Conservation (phyloP, 164 flowering plant species). For the Berberis vulgaris region DNA sequence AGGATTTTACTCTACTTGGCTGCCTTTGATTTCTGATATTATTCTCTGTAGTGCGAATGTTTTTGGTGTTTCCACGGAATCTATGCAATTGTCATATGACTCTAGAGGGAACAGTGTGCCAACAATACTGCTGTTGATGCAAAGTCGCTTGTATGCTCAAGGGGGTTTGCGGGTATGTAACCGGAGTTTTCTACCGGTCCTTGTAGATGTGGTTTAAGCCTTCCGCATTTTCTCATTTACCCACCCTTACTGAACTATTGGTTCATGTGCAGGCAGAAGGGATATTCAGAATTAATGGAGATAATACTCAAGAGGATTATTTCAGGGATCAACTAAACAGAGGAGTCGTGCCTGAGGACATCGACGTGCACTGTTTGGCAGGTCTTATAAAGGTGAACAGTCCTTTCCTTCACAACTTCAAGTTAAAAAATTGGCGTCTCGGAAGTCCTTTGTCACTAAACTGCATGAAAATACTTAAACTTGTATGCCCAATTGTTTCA, state of each 20-base stretch:
- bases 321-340: conserved; percentile 76
- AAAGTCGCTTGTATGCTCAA: conserved; percentile 50
- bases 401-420: not conserved
- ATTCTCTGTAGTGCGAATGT: conserved; percentile 53
- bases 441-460: not conserved
- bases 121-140: conserved; percentile 83
- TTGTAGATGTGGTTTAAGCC: conserved; percentile 35
- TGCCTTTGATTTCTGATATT: too few relatives aligned
- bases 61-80: conserved; percentile 89
- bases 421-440: not conserved
- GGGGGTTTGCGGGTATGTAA: conserved; percentile 13
- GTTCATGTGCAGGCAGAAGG: conserved; percentile 64
- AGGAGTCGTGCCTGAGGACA: conserved; percentile 62
- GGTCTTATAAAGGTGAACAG: conserved; percentile 77
- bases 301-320: conserved; percentile 72
- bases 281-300: conserved; percentile 79
- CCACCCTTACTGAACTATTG: too few relatives aligned
- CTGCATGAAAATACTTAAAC: not conserved
- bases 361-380: conserved; percentile 89
- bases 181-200: conserved; percentile 24
- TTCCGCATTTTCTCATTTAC: too few relatives aligned
- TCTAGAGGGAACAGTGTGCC: conserved; percentile 90
- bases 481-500: too few relatives aligned
- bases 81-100: conserved; percentile 95
- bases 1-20: too few relatives aligned